Conservation (phyloP, 345 rosid species). For the Pugionium cornutum region DNA sequence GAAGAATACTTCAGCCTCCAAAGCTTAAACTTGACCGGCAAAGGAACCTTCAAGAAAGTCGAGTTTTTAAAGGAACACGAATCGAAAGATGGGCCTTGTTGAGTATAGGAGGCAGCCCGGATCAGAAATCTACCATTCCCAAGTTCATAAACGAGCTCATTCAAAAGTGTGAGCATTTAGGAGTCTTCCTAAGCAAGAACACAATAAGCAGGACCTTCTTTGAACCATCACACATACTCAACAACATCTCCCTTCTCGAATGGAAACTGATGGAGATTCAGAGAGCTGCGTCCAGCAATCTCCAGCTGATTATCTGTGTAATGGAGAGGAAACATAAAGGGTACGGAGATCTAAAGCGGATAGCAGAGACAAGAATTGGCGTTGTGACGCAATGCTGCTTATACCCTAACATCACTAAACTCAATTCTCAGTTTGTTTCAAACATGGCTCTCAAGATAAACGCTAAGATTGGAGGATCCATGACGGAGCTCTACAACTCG, state of each 20-base stretch:
- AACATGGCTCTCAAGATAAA: slow-evolving; percentile 93
- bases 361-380: slow-evolving; percentile 88
- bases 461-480: slow-evolving; percentile 94
- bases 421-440: slow-evolving; percentile 86
- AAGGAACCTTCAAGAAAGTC: slow-evolving; percentile 77
- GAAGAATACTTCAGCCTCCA: slow-evolving; percentile 91
- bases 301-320: slow-evolving; percentile 78
- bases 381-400: slow-evolving; percentile 90
- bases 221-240: slow-evolving; percentile 74
- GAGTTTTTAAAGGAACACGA: slow-evolving; percentile 66
- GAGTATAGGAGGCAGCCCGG: slow-evolving; percentile 79
- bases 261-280: slow-evolving; percentile 73
- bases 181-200: slow-evolving; percentile 72
- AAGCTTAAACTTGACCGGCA: slow-evolving; percentile 89
- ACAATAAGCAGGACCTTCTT: slow-evolving; percentile 58
- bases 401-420: slow-evolving; percentile 73
- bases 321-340: slow-evolving; percentile 98
- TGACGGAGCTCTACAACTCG: slow-evolving; percentile 78
- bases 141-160: slow-evolving; percentile 80
- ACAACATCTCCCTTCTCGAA: slow-evolving; percentile 67
- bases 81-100: slow-evolving; percentile 86
- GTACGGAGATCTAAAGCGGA: slow-evolving; percentile 83
- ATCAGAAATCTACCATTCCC: slow-evolving; percentile 71
- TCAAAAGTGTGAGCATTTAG: slow-evolving; percentile 87
- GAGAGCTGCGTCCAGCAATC: slow-evolving; percentile 61